Evolutionary conservation across 148 eudicot genomes (phyloP).

Genomic region (Salicornia ramosissima): DNA sequence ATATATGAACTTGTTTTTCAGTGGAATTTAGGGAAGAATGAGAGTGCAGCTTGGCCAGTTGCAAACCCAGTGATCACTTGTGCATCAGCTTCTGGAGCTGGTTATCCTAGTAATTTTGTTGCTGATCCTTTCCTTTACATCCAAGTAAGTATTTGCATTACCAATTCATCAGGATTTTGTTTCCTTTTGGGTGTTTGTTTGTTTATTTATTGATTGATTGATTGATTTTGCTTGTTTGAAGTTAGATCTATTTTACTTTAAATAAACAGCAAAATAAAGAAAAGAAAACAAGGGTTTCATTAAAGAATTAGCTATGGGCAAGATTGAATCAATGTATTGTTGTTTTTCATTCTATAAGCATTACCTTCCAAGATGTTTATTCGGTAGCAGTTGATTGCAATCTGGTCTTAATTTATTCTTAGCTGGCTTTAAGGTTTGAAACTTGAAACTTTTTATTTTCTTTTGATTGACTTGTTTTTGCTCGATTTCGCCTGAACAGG

Average conservation of each 20-base stretch:
- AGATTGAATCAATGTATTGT: slow-evolving; percentile 10
- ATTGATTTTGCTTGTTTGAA: background rate
- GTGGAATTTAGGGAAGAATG: slow-evolving; percentile 53
- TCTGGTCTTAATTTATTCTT: background rate
- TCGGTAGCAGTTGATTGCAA: background rate
- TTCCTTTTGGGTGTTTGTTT: background rate
- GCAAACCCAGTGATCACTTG: slow-evolving; percentile 90
- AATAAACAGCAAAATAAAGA: no score
- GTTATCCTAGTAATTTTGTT: slow-evolving; percentile 86
- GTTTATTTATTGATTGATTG: background rate
- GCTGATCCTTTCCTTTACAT: slow-evolving; percentile 91
- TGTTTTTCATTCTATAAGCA: background rate
- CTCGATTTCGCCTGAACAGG: no score
- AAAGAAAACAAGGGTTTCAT: no score
- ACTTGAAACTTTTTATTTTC: background rate
- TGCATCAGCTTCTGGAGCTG: slow-evolving; percentile 68
- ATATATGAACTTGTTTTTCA: slow-evolving; percentile 27
- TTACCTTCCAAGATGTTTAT: background rate
- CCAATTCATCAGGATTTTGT: background rate
- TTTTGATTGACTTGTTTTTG: no score
- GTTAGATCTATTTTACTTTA: background rate
- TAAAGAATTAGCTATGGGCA: no score
- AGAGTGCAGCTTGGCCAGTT: slow-evolving; percentile 80
- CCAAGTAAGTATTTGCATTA: slow-evolving; percentile 40
- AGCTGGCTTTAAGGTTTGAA: background rate